phyloP scores from a whole-genome alignment of 495 filamentous ascomycete species.

The Trichoderma asperelloides region DNA sequence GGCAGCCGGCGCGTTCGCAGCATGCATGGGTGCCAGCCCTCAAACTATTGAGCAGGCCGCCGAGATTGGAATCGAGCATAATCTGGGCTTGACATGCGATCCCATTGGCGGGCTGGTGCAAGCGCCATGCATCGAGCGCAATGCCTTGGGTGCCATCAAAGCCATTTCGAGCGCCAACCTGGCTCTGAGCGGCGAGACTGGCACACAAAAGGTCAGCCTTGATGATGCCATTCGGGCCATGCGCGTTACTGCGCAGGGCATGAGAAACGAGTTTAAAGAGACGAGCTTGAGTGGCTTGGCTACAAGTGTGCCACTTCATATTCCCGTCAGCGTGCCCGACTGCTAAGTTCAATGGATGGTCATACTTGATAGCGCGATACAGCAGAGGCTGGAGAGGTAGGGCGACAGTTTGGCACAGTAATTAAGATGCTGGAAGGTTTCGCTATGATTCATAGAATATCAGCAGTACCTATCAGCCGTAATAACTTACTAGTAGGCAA shows the following conservation, averaged over 20 bases:
- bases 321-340: slow-evolving; percentile 28
- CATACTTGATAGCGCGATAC: neutral
- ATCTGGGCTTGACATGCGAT: slow-evolving; percentile 27
- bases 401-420: too few species aligned
- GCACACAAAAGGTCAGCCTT: slow-evolving; percentile 25
- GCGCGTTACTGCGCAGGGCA: slow-evolving; percentile 26
- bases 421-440: too few species aligned
- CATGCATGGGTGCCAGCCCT: slow-evolving; percentile 27
- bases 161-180: slow-evolving; percentile 29
- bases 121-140: slow-evolving; percentile 28
- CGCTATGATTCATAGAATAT: too few species aligned
- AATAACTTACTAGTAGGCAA: too few species aligned
- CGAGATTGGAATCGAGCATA: slow-evolving; percentile 30
- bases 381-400: too few species aligned
- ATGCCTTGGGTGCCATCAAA: slow-evolving; percentile 27
- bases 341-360: slow-evolving; percentile 14
- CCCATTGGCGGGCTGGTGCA: slow-evolving; percentile 27
- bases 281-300: slow-evolving; percentile 28
- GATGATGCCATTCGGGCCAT: slow-evolving; percentile 29
- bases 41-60: slow-evolving; percentile 29
- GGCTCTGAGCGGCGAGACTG: slow-evolving; percentile 23
- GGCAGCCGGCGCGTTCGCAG: slow-evolving; percentile 28
- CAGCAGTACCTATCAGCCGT: too few species aligned
- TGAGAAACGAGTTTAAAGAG: slow-evolving; percentile 31
- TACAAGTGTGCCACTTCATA: slow-evolving; percentile 26